Evolutionary conservation across 371 early-diverging fungal species (phyloP).

Genomic region (Circinella minor): DNA sequence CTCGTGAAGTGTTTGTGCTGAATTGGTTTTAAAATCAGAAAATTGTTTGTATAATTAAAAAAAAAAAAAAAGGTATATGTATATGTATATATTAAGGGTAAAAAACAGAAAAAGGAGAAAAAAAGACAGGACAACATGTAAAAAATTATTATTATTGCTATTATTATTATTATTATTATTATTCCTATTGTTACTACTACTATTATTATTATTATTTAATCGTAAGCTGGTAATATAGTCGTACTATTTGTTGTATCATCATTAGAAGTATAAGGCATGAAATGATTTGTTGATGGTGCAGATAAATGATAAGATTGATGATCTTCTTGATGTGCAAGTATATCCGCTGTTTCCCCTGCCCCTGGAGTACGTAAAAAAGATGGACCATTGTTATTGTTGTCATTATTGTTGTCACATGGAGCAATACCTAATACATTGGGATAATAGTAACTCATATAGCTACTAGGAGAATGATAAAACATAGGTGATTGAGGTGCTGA

Average conservation of each 20-base stretch:
- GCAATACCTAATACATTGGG: slow-evolving; percentile 18
- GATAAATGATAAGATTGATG: neutral
- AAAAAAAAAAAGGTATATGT: too few relatives aligned
- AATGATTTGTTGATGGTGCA: slow-evolving; percentile 9
- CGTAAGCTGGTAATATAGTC: slow-evolving; percentile 8
- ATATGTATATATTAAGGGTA: too few relatives aligned
- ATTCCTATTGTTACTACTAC: neutral
- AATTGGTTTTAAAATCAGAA: too few relatives aligned
- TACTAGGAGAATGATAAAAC: slow-evolving; percentile 1
- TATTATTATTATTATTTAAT: neutral
- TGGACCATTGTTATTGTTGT: neutral
- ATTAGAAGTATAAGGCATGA: slow-evolving; percentile 15
- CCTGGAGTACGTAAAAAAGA: slow-evolving; percentile 3
- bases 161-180: neutral
- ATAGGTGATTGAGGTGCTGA: slow-evolving; percentile 6
- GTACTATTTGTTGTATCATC: slow-evolving; percentile 9
- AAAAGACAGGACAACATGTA: too few relatives aligned
- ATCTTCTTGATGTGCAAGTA: slow-evolving; percentile 16
- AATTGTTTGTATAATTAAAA: too few relatives aligned
- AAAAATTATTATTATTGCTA: neutral
- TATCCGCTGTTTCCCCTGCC: slow-evolving; percentile 16
- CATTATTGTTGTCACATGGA: slow-evolving; percentile 4
- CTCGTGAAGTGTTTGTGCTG: too few relatives aligned
- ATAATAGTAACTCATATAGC: slow-evolving; percentile 15
- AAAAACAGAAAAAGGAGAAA: too few relatives aligned